Evolutionary conservation across 2,329 filamentous ascomycete genomes (phyloP), one percentile per base, ranked within the genome.

Genomic region (Mycogone perniciosa): DNA sequence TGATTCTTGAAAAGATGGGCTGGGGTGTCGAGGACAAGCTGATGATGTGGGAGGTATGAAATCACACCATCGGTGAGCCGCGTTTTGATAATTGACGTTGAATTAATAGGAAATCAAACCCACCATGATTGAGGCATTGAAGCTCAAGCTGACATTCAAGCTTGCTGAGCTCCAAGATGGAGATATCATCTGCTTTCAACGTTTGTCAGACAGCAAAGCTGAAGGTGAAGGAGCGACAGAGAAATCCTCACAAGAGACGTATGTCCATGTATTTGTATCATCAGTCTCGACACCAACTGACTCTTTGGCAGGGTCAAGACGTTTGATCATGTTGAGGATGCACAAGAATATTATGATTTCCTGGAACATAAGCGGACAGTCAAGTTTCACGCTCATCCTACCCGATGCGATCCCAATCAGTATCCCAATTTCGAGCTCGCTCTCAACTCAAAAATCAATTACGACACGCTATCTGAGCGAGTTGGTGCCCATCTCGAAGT

Each of bases 131-230:
- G 95, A 99, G 64, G 79, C 81, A 6, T 86, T 99, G 75, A 97
- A 96, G 70, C 80, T 85, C 0, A 97, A 96, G 71, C 84, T 89
- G 63, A 89, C 90, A 0, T 77, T 99, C 53, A 88, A 90, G 58
- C 84, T 88, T 53, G 93, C 93, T 1, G 95, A 99, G 67, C 86
- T 99, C 27, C 92, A 97, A 65, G 92, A 99, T 61, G 93, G 93
- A 44, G 93, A 99, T 64, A 95, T 99, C 59, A 83, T 99, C 51
- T 96, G 91, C 64, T 96, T 97, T 71, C 93, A 99, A 66, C 81
- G 81, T 53, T 73, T 78, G 29, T 70, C 65, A 1, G 78, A 81
- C 43, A 69, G 69, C 35, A 79, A 77, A 62, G 65, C 65, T 4
- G 64, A 72, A 2, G 43, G 31, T 34, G 46, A 38, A 38, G 57